Base-by-base conservation (phyloP, 192 early-diverging fungal species). In the Phycomyces nitens region DNA sequence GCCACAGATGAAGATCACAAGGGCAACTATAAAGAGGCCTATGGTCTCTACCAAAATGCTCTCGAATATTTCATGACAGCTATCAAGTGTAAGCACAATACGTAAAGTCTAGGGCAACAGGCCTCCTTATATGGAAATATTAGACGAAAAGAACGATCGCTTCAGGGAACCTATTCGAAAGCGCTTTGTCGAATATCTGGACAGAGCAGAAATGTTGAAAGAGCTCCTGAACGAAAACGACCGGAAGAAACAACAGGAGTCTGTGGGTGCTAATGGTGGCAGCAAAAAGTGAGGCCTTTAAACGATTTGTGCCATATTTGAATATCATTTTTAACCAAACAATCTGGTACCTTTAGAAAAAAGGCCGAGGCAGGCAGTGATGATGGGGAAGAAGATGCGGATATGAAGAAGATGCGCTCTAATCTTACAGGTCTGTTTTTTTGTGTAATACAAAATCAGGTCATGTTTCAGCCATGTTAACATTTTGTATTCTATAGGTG, bases 121-220 rank as follows among this genome's bases (percentile, higher is more conserved):
- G 79, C 14, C 38, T 64, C 29, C 29, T 34, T 34, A 34, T 34
- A 34, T 34, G 29, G 29, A 5, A 34, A 34, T 34, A 34, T 34
- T 34, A 92, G 90, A 99, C 72, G 96, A 99, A 73, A 97, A 99
- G 81, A 94, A 96, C 66, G 94, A 95, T 50, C 79, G 84, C 58
- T 74, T 80, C 42, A 92, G 92, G 65, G 89, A 92, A 65, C 77
- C 84, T 15, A 89, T 99, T 53, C 84, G 91, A 52, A 91, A 91
- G 66, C 91, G 89, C 71, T 86, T 95, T 20, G 86, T 87, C 0
- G 96, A 96, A 66, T 97, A 97, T 72, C 81, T 96, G 58, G 88
- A 90, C 16, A 85, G 96, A 9, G 95, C 96, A 5, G 95, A 99
- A 74, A 88, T 88, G 73, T 83, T 99, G 57, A 97, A 96, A 73